A percentile compares a stretch with the other conserved stretches of the same genome.
Evolutionary conservation across 306 rosid genomes (phyloP).

Genomic region (Lablab purpureus): DNA sequence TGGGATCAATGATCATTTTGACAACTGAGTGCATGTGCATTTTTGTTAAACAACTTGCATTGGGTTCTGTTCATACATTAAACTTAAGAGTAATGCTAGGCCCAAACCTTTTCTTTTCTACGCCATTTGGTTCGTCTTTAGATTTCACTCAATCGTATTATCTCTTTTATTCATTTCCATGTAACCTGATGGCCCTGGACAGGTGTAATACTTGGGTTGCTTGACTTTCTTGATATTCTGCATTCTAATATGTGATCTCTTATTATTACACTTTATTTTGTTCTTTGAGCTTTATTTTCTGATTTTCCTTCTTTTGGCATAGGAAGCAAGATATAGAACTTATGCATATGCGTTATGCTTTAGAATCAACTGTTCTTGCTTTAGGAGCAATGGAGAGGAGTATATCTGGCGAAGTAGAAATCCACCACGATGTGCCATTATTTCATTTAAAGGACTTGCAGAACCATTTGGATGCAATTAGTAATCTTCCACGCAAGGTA

Average conservation of each 20-base stretch:
- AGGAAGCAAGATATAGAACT: conserved; percentile 97
- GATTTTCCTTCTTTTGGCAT: conserved; percentile 48
- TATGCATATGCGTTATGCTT: conserved; percentile 96
- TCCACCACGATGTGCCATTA: conserved; percentile 63
- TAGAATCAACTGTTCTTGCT: conserved; percentile 88
- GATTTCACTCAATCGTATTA: conserved; percentile 19
- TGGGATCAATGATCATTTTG: conserved; percentile 27
- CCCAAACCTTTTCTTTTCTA: conserved; percentile 4
- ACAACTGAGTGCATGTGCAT: conserved; percentile 7
- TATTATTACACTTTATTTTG: conserved; percentile 23
- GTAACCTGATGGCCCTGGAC: conserved; percentile 3
- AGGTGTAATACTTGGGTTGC: conserved; percentile 1
- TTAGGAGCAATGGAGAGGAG: conserved; percentile 82
- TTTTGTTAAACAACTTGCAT: conserved; percentile 25
- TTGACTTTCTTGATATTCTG: conserved; percentile 40
- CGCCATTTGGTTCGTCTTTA: conserved; percentile 29
- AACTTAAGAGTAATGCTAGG: conserved; percentile 20
- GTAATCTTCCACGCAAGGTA: conserved; percentile 90
- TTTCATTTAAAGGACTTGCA: conserved; percentile 78
- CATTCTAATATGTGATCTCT: conserved; percentile 27
- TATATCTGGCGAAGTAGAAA: conserved; percentile 58
- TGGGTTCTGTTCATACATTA: conserved; percentile 11
- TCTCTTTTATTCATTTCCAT: conserved; percentile 1
- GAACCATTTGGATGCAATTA: conserved; percentile 88
- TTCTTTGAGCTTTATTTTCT: conserved; percentile 39